Base-by-base conservation (phyloP, 805 yeast species). In the Priceomyces carsonii region DNA sequence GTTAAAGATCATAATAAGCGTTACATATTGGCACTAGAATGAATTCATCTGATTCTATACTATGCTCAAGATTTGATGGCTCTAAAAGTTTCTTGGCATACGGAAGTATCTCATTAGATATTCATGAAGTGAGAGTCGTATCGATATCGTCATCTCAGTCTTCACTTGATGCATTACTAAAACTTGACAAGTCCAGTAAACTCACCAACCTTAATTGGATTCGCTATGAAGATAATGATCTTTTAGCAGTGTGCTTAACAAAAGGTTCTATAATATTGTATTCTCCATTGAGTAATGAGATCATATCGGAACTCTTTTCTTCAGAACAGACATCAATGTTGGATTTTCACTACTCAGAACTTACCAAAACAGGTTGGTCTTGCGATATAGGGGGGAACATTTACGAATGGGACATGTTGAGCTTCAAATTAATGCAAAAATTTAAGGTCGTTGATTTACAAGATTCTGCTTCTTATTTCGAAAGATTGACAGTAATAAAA, bases 101-200 rank as follows among this genome's bases (percentile, higher is more conserved):
- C 29, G 86, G 77, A 1, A 63, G 77, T 14, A 75, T 78, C 22
- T 82, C 87, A 1, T 71, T 87, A 40, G 91, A 85, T 55, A 68
- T 80, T 4, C 91, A 84, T 50, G 78, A 79, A 44, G 62, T 87
- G 24, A 69, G 80, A 38, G 85, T 84, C 2, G 82, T 80, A 50
- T 71, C 83, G 13, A 50, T 69, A 3, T 57, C 58, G 24, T 50
- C 69, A 8, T 67, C 77, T 8, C 69, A 63, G 18, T 55, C 70
- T 10, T 47, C 64, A 21, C 52, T 76, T 19, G 69, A 72, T 44
- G 59, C 70, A 23, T 78, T 77, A 14, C 73, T 75, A 48, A 66
- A 69, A 9, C 61, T 82, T 17, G 82, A 74, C 26, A 76, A 75
- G 51, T 71, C 75, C 19, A 57, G 66, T 24, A 64, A 66, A 46